Conservation (phyloP, 495 filamentous ascomycete species). For the Bryoglossum gracile region DNA sequence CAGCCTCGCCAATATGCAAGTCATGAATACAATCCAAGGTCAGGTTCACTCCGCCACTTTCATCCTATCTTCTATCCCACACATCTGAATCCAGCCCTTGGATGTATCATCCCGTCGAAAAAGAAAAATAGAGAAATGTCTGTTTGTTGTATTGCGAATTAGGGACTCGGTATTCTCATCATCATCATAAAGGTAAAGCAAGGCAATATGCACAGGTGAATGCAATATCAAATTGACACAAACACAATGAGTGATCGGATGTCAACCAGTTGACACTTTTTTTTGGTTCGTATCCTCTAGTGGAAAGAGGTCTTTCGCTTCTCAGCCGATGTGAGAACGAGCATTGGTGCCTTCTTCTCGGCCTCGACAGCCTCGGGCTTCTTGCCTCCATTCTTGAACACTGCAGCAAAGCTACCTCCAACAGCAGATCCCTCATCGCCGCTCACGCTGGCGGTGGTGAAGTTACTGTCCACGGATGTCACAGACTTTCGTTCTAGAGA, state of each 20-base stretch:
- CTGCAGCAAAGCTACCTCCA: slow-evolving; percentile 45
- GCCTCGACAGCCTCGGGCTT: slow-evolving; percentile 45
- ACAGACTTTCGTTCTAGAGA: slow-evolving; percentile 48
- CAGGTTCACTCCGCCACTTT: slow-evolving; percentile 1
- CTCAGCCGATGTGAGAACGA: slow-evolving; percentile 81
- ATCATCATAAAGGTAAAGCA: slow-evolving; percentile 26
- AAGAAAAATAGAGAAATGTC: slow-evolving; percentile 15
- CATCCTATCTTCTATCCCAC: slow-evolving; percentile 2
- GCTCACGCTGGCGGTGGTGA: slow-evolving; percentile 55
- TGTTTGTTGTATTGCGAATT: slow-evolving; percentile 22
- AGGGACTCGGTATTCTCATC: slow-evolving; percentile 22
- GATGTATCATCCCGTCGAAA: slow-evolving; percentile 1
- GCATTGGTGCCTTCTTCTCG: slow-evolving; percentile 73
- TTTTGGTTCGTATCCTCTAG: slow-evolving; percentile 24
- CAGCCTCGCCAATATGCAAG: slow-evolving; percentile 7
- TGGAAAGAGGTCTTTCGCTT: slow-evolving; percentile 78
- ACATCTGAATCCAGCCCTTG: slow-evolving; percentile 2
- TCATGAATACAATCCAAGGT: slow-evolving; percentile 26
- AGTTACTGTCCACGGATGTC: slow-evolving; percentile 39
- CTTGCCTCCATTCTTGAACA: slow-evolving; percentile 48
- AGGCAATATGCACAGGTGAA: slow-evolving; percentile 29
- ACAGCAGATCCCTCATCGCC: slow-evolving; percentile 46
- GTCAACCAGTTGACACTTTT: slow-evolving; percentile 22
- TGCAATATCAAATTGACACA: slow-evolving; percentile 29
- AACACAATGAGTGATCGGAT: slow-evolving; percentile 27